Percentiles rank a stretch among this genome's conserved stretches.
Conservation (phyloP, 2,329 filamentous ascomycete species). For the Penicillium sp. region DNA sequence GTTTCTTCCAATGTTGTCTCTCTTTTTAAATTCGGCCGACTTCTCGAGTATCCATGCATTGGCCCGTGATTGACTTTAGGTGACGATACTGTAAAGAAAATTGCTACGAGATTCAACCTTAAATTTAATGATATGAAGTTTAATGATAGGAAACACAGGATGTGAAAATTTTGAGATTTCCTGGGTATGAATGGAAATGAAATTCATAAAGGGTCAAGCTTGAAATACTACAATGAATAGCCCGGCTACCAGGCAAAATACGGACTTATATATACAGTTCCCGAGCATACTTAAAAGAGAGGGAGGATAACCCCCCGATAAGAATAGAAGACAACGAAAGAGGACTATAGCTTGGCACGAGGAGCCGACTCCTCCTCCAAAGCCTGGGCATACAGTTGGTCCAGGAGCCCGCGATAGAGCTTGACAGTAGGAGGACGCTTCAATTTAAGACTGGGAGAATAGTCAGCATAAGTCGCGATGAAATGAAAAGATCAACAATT, state of each 20-base stretch:
- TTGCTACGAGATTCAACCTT: too few species aligned
- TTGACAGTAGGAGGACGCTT: constrained; percentile 66
- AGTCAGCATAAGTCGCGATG: constrained; percentile 16
- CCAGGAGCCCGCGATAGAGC: constrained; percentile 54
- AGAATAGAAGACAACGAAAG: constrained; percentile 1
- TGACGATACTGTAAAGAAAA: too few species aligned
- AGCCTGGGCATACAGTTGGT: constrained; percentile 58
- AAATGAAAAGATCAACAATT: constrained; percentile 33
- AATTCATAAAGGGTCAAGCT: constrained; percentile 1
- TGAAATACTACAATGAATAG: constrained; percentile 11
- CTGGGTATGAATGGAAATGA: not conserved
- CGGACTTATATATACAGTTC: constrained; percentile 6
- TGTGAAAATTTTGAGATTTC: too few species aligned
- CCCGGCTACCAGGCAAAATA: not conserved
- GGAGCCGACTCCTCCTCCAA: constrained; percentile 36
- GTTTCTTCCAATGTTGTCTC: too few species aligned
- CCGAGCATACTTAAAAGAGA: not conserved
- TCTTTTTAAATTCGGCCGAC: too few species aligned
- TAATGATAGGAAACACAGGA: too few species aligned
- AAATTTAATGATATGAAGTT: too few species aligned
- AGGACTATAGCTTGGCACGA: constrained; percentile 39
- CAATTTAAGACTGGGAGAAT: constrained; percentile 57
- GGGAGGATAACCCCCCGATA: not conserved
- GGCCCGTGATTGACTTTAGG: too few species aligned
- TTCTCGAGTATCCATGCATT: too few species aligned